phyloP scores from a whole-genome alignment of 1,284 basidiomycete genomes.

The Mycosarcoma mackinlayi region DNA sequence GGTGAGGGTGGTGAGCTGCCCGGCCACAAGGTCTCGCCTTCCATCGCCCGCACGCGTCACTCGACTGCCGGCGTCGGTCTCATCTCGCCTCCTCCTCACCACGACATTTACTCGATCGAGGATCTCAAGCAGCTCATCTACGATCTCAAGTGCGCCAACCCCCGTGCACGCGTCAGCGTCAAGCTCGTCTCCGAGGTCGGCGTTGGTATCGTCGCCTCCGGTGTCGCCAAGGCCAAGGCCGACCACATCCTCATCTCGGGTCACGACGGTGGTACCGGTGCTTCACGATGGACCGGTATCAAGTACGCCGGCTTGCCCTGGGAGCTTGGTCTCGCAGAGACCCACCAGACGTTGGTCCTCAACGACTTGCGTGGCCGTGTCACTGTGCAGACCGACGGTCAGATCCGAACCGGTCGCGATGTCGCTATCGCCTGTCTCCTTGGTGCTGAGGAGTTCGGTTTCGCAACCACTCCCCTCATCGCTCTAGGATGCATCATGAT shows the following conservation, averaged over 20 bases:
- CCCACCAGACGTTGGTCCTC: constrained; percentile 65
- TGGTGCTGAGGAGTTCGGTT: constrained; percentile 64
- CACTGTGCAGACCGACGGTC: constrained; percentile 64
- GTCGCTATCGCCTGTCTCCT: constrained; percentile 63
- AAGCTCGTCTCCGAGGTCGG: constrained; percentile 67
- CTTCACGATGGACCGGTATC: constrained; percentile 65
- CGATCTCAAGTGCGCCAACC: constrained; percentile 66
- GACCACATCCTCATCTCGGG: constrained; percentile 66
- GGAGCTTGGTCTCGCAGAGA: constrained; percentile 66
- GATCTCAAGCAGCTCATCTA: constrained; percentile 67
- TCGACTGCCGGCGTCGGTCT: constrained; percentile 65
- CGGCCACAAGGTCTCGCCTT: constrained; percentile 66
- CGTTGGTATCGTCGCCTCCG: constrained; percentile 64
- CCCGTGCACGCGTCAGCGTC: constrained; percentile 61
- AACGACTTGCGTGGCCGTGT: constrained; percentile 66
- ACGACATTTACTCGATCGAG: constrained; percentile 67
- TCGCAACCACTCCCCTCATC: constrained; percentile 64
- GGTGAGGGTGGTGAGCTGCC: constrained; percentile 67
- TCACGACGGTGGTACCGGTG: constrained; percentile 67
- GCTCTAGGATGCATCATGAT: constrained; percentile 65
- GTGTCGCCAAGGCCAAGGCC: constrained; percentile 67
- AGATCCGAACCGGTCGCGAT: constrained; percentile 61
- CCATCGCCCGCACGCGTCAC: constrained; percentile 65
- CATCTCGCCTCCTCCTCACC: constrained; percentile 64
- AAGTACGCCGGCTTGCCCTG: constrained; percentile 66